phyloP scores from a whole-genome alignment of 2,329 filamentous ascomycete species.

The Zopfia rhizophila region DNA sequence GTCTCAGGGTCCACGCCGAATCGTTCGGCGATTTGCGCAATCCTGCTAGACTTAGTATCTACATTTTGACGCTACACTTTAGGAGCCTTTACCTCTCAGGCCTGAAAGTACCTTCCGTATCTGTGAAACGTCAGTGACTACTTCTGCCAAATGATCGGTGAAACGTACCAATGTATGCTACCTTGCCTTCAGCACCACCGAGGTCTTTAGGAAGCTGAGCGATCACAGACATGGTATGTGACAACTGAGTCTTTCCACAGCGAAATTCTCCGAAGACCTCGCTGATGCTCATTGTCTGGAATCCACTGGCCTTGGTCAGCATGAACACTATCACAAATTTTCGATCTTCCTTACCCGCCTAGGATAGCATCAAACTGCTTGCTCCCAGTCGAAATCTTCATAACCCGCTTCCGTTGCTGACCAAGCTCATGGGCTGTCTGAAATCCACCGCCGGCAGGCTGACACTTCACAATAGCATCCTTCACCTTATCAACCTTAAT shows the following conservation, averaged over 20 bases:
- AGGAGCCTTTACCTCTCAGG: slow-evolving; percentile 57
- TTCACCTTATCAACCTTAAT: slow-evolving; percentile 77
- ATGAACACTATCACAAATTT: background rate
- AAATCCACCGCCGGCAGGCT: slow-evolving; percentile 68
- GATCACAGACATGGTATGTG: slow-evolving; percentile 74
- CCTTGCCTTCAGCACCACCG: slow-evolving; percentile 74
- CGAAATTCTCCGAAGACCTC: slow-evolving; percentile 71
- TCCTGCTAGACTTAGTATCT: slow-evolving; percentile 67
- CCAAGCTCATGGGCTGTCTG: slow-evolving; percentile 73
- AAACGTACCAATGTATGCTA: slow-evolving; percentile 70
- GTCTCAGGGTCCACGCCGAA: slow-evolving; percentile 62
- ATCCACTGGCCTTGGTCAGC: slow-evolving; percentile 61
- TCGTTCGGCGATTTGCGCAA: slow-evolving; percentile 72
- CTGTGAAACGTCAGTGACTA: slow-evolving; percentile 21
- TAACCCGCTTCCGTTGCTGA: slow-evolving; percentile 70
- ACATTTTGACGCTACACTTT: too few species aligned
- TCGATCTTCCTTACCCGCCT: slow-evolving; percentile 65
- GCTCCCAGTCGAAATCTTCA: slow-evolving; percentile 75
- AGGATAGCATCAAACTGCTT: slow-evolving; percentile 74
- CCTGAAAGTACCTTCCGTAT: slow-evolving; percentile 72
- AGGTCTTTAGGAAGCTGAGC: slow-evolving; percentile 68
- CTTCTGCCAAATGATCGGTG: background rate
- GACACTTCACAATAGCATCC: slow-evolving; percentile 71
- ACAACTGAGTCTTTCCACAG: slow-evolving; percentile 76
- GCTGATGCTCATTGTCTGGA: slow-evolving; percentile 76